These are phyloP conservation scores for Phanerodontia chrysosporium DNA, from an alignment of 768 basidiomycete genomes.

Conservation along the genomic window DNA sequence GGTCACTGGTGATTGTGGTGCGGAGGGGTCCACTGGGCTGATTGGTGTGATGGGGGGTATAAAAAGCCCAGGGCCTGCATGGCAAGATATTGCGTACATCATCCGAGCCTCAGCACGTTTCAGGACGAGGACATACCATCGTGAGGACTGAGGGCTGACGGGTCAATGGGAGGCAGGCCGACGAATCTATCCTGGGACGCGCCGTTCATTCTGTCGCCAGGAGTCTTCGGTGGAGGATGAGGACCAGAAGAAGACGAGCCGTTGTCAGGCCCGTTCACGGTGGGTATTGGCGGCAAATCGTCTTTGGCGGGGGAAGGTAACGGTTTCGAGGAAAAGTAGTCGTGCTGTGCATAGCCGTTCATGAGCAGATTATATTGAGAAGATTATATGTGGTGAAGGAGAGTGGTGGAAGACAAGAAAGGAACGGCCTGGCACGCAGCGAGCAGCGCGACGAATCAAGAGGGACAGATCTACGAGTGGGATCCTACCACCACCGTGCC, in stretches of 20 bases:
- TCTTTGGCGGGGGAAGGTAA: slow-evolving; percentile 25
- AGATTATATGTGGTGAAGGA: slow-evolving; percentile 1
- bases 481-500: background rate
- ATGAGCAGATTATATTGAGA: slow-evolving; percentile 9
- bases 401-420: slow-evolving; percentile 11
- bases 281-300: slow-evolving; percentile 27
- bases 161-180: slow-evolving; percentile 14
- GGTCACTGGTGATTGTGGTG: slow-evolving; percentile 24
- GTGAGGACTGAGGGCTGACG: slow-evolving; percentile 4
- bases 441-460: slow-evolving; percentile 9
- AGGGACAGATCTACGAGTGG: background rate
- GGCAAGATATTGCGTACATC: background rate
- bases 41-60: slow-evolving; percentile 9
- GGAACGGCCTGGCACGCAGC: background rate
- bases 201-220: slow-evolving; percentile 7
- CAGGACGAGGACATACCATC: slow-evolving; percentile 1
- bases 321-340: slow-evolving; percentile 20
- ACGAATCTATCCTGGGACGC: background rate
- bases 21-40: slow-evolving; percentile 19
- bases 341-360: slow-evolving; percentile 15
- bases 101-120: background rate
- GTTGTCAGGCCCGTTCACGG: slow-evolving; percentile 15
- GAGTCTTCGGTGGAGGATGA: slow-evolving; percentile 23
- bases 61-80: slow-evolving; percentile 10
- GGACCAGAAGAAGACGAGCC: slow-evolving; percentile 10